Evolutionary conservation across 805 yeast genomes (phyloP), one percentile per base, ranked within the genome.

Genomic region (Kazachstania africana): DNA sequence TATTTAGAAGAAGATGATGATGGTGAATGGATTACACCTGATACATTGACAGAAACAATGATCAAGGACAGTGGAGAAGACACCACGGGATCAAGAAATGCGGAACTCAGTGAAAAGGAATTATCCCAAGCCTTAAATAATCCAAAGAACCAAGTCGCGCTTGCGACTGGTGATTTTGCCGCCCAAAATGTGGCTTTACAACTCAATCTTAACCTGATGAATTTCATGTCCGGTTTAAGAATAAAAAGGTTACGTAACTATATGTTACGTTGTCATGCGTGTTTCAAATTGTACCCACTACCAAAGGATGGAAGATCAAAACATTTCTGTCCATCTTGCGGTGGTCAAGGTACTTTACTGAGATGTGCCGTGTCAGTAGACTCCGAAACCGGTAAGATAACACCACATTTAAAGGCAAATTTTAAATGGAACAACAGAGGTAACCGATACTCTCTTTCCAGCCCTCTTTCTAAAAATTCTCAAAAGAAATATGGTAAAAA

Each of bases 221-320:
- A 87, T 56, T 65, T 81, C 16, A 68, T 72, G 61, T 73, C 87
- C 1, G 98, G 98, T 14, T 63, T 76, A 40, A 84, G 78, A 46
- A 87, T 91, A 57, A 78, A 73, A 43, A 72, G 82, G 53, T 79
- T 91, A 21, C 70, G 94, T 53, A 83, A 79, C 61, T 87, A 83
- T 55, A 88, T 88, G 96, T 69, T 82, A 50, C 68, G 99, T 58
- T 91, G 99, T 57, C 95, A 91, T 56, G 99, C 96, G 0, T 91
- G 99, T 61, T 91, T 91, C 71, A 65, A 70, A 36, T 64, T 91
- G 53, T 62, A 77, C 10, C 87, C 94, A 6, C 66, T 83, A 34
- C 82, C 88, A 17, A 79, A 76, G 46, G 68, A 72, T 40, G 87
- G 87, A 2, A 69, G 66, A 26, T 74, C 87, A 28, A 72, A 72